Conservation (phyloP, 805 yeast genomes). For the Nadsonia fulvescens region DNA sequence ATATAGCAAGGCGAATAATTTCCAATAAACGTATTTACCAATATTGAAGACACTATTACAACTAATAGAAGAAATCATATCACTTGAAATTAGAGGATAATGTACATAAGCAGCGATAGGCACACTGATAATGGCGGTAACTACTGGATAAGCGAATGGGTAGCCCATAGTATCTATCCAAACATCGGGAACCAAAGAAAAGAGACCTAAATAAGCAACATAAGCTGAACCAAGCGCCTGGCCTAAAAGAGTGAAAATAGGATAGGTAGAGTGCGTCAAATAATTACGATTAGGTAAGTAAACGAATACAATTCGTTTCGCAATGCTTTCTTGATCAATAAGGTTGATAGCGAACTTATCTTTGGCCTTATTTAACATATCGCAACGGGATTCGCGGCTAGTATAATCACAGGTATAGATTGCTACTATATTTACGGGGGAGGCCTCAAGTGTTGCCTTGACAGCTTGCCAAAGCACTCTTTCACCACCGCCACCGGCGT, state of each 20-base stretch:
- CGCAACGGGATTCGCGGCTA: slow-evolving; percentile 22
- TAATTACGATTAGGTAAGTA: slow-evolving; percentile 36
- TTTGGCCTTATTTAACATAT: slow-evolving; percentile 24
- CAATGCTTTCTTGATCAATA: slow-evolving; percentile 26
- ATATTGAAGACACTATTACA: slow-evolving; percentile 7
- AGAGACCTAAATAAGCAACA: slow-evolving; percentile 53
- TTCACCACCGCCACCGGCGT: slow-evolving; percentile 98
- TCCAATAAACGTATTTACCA: slow-evolving; percentile 42
- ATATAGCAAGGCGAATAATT: slow-evolving; percentile 42
- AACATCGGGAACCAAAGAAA: slow-evolving; percentile 59
- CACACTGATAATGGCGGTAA: slow-evolving; percentile 34
- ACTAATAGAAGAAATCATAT: slow-evolving; percentile 54
- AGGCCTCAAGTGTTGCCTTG: slow-evolving; percentile 37
- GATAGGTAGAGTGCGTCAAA: slow-evolving; percentile 62
- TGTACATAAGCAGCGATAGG: slow-evolving; percentile 87
- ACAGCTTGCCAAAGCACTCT: slow-evolving; percentile 92
- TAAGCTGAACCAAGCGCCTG: slow-evolving; percentile 70
- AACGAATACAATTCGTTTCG: slow-evolving; percentile 39
- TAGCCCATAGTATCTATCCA: slow-evolving; percentile 91
- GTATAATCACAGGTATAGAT: slow-evolving; percentile 51
- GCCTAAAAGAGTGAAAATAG: slow-evolving; percentile 61
- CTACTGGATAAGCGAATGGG: slow-evolving; percentile 68
- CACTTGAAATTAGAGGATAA: slow-evolving; percentile 77
- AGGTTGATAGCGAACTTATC: slow-evolving; percentile 33
- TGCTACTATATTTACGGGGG: slow-evolving; percentile 35